A percentile compares a stretch with the other conserved stretches of the same genome.
Conservation (phyloP, 352 stramenopile species). For the Aphanomyces astaci region DNA sequence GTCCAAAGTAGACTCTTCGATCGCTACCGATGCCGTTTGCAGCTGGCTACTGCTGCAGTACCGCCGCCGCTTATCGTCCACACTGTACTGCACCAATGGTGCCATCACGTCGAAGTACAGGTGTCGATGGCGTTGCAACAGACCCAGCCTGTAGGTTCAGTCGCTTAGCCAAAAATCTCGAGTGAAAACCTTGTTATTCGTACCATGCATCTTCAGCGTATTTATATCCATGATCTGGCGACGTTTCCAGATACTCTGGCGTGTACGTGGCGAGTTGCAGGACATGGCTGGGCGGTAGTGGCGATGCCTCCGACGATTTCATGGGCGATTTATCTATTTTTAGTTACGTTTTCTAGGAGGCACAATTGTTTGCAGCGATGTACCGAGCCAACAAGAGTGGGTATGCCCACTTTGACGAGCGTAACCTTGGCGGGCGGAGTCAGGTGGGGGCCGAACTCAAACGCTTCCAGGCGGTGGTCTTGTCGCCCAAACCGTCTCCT, state of each 20-base stretch:
- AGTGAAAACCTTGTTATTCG: not conserved
- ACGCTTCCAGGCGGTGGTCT: conserved; percentile 65
- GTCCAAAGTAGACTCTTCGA: not conserved
- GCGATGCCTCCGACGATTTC: not conserved
- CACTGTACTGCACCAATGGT: conserved; percentile 16
- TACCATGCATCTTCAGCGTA: conserved; percentile 14
- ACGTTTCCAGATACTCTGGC: not conserved
- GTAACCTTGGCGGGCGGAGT: conserved; percentile 60
- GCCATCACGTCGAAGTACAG: conserved; percentile 20
- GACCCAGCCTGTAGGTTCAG: not conserved
- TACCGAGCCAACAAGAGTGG: conserved; percentile 53
- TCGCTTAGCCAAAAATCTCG: not conserved
- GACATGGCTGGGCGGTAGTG: conserved; percentile 10
- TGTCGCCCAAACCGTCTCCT: conserved; percentile 39
- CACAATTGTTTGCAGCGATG: conserved; percentile 31
- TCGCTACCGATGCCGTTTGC: not conserved
- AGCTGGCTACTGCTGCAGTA: conserved; percentile 14
- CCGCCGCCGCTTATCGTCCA: conserved; percentile 9
- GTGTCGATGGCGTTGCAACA: conserved; percentile 13
- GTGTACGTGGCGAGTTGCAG: conserved; percentile 12
- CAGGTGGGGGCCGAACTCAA: conserved; percentile 69
- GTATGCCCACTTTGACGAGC: conserved; percentile 71
- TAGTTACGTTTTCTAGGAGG: not conserved
- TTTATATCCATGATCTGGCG: not conserved
- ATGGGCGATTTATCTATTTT: not conserved